Conservation (phyloP, 2,329 filamentous ascomycete genomes). For the Emydomyces testavorans region DNA sequence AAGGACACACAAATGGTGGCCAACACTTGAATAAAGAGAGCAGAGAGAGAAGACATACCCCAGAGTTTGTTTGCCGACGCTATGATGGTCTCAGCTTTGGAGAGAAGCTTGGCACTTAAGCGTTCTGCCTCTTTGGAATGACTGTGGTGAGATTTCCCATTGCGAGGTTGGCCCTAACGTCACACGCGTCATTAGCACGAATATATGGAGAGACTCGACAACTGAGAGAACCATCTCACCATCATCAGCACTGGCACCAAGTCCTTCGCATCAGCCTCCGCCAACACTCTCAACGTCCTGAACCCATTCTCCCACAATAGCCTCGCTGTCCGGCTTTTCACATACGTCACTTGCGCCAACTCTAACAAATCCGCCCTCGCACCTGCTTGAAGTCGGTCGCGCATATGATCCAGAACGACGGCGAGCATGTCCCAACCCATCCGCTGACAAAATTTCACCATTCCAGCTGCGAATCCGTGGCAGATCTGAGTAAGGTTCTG, state of each 20-base stretch:
- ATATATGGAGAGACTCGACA: too few relatives aligned
- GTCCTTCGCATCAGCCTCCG: constrained; percentile 56
- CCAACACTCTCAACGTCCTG: constrained; percentile 54
- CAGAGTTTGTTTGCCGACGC: constrained; percentile 58
- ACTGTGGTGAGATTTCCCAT: constrained; percentile 35
- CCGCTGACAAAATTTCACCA: constrained; percentile 66
- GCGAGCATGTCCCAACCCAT: constrained; percentile 68
- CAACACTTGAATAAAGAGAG: not conserved
- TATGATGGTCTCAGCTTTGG: constrained; percentile 57
- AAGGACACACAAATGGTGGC: not conserved
- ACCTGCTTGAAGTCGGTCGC: constrained; percentile 60
- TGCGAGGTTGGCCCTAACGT: constrained; percentile 53
- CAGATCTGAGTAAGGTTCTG: constrained; percentile 64
- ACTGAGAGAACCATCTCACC: too few relatives aligned
- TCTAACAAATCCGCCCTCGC: constrained; percentile 59
- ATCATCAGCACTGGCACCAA: constrained; percentile 61
- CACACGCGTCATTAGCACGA: not conserved
- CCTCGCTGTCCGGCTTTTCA: constrained; percentile 64
- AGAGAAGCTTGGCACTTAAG: constrained; percentile 51
- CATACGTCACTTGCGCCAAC: constrained; percentile 58
- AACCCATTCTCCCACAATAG: constrained; percentile 69
- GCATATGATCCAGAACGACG: constrained; percentile 62
- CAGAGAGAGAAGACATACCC: constrained; percentile 31
- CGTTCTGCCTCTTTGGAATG: constrained; percentile 48
- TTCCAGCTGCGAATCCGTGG: constrained; percentile 65